Percentiles rank a stretch among this genome's conserved stretches.
These are phyloP conservation scores for Nepenthes mirabilis DNA, from an alignment of 148 eudicot genomes.

Conservation along the genomic window DNA sequence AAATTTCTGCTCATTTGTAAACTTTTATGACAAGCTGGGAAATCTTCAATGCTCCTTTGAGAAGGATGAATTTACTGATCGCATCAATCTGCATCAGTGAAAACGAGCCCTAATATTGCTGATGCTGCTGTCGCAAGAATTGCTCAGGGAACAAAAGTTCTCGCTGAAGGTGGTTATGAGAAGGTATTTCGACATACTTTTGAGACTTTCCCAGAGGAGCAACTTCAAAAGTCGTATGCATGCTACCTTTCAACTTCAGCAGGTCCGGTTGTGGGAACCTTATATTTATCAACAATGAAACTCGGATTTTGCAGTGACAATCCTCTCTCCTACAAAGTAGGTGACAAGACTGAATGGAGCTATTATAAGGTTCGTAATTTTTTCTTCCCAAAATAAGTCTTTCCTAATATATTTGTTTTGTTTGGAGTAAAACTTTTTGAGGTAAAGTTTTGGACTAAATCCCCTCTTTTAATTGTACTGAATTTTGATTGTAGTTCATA, in stretches of 20 bases:
- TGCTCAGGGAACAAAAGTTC: conserved; percentile 68
- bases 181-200: conserved; percentile 71
- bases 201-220: conserved; percentile 71
- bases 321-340: conserved; percentile 70
- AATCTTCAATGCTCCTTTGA: neutral
- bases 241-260: conserved; percentile 92
- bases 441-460: too few relatives aligned
- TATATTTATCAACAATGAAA: conserved; percentile 64
- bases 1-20: neutral
- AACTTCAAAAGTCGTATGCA: conserved; percentile 61
- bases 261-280: conserved; percentile 82
- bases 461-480: too few relatives aligned
- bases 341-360: conserved; percentile 63
- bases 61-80: neutral
- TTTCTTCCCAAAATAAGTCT: too few relatives aligned
- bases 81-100: conserved; percentile 31
- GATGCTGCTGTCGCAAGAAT: conserved; percentile 91
- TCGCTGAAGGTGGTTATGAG: conserved; percentile 94
- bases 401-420: too few relatives aligned
- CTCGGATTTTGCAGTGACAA: conserved; percentile 84
- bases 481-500: too few relatives aligned
- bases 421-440: too few relatives aligned
- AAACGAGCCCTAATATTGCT: conserved; percentile 75
- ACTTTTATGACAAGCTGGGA: neutral
- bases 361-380: conserved; percentile 55